Conservation (phyloP, 495 filamentous ascomycete genomes). For the Penicillium pulvis region DNA sequence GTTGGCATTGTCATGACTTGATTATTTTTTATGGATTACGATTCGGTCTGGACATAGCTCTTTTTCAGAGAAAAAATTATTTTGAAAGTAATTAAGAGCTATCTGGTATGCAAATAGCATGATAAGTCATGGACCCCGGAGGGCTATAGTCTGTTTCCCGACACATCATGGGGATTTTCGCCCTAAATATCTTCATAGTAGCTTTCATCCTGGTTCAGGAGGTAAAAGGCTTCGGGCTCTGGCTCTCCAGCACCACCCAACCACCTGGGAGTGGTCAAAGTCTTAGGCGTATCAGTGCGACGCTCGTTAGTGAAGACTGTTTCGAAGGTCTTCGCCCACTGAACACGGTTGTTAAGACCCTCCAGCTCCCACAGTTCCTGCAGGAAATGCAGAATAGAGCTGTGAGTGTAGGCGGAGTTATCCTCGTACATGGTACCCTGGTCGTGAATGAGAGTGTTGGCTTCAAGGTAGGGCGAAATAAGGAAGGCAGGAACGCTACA, state of each 20-base stretch:
- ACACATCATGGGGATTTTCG: not conserved
- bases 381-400: slow-evolving; percentile 44
- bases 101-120: no score
- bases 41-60: not conserved
- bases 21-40: not conserved
- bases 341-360: slow-evolving; percentile 43
- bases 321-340: slow-evolving; percentile 47
- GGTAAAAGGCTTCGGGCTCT: slow-evolving; percentile 32
- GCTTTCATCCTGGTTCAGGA: slow-evolving; percentile 36
- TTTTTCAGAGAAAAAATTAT: no score
- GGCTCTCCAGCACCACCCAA: slow-evolving; percentile 35
- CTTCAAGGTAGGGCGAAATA: slow-evolving; percentile 45
- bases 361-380: slow-evolving; percentile 46
- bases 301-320: slow-evolving; percentile 34
- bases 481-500: slow-evolving; percentile 45
- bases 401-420: slow-evolving; percentile 47
- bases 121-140: no score
- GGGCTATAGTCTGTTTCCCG: not conserved
- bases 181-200: slow-evolving; percentile 27
- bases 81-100: no score
- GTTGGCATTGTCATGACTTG: slow-evolving; percentile 1
- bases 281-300: slow-evolving; percentile 36
- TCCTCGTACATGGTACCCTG: slow-evolving; percentile 41
- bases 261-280: slow-evolving; percentile 35
- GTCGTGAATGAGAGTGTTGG: slow-evolving; percentile 43